Base-by-base conservation (phyloP, 768 basidiomycete species). In the Kwoniella sp. region DNA sequence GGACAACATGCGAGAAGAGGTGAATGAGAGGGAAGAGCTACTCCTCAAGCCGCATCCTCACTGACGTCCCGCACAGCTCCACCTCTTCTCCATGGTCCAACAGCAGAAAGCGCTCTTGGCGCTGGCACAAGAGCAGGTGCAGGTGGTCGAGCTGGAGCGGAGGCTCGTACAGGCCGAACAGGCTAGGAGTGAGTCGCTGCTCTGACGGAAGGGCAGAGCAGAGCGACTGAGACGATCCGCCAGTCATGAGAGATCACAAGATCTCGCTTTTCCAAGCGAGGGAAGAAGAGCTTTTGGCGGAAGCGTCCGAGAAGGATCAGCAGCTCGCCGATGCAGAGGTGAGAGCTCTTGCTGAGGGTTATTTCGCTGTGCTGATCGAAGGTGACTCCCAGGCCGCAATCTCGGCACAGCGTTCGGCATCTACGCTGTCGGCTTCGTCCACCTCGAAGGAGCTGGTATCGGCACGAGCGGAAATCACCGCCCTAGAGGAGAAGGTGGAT, bases 181-280 rank as follows among this genome's bases (percentile, higher is more conserved):
- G 23, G 62, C 60, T 9, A 34, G 62, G 46, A 42, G 67, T 70
- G 28, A 48, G 67, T 60, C 15, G n/a, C n/a, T n/a, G n/a, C 22
- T 7, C 20, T 50, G 46, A 49, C 28, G 19, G n/a, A n/a, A n/a
- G n/a, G n/a, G n/a, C 31, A 12, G 12, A 6, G 32, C 10, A n/a
- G 10, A 33, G 10, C 32, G n/a, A n/a, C 32, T 33, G 32, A n/a
- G 7, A 10, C 15, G n/a, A n/a, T n/a, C n/a, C n/a, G n/a, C 14
- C 45, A 68, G 67, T 69, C 29, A 71, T 71, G 56, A 54, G 67
- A 5, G 69, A 71, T 26, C 65, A 71, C 49, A 69, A 65, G 53
- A 55, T 69, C n/a, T 46, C 67, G 11, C 44, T 69, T 27, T 59
- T 65, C 36, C 40, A 67, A 39, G 62, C 65, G 2, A 62, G 43